Conservation (phyloP, 2,329 filamentous ascomycete genomes). For the Didymella pomorum region DNA sequence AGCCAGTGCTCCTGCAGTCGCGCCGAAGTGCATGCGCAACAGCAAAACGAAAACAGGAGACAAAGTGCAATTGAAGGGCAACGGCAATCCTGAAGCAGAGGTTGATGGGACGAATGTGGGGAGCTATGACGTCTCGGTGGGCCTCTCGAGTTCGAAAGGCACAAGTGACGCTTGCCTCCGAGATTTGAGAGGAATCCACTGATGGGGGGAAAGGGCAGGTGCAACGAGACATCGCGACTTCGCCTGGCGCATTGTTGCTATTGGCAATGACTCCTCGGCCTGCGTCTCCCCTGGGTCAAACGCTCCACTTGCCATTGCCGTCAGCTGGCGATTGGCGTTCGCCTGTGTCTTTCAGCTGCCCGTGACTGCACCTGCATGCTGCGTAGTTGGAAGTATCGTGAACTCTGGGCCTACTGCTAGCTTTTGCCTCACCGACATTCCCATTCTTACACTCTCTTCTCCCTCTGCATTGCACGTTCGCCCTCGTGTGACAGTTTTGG, state of each 20-base stretch:
- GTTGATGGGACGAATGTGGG: constrained; percentile 10
- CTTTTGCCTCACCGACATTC: constrained; percentile 16
- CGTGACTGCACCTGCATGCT: constrained; percentile 12
- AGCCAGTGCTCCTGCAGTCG: constrained; percentile 1
- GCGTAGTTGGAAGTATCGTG: constrained; percentile 1
- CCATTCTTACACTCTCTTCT: constrained; percentile 7
- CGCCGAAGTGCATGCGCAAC: constrained; percentile 20
- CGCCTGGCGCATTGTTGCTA: constrained; percentile 6
- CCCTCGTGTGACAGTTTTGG: constrained; percentile 26
- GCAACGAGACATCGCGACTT: constrained; percentile 18
- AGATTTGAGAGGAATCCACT: not conserved
- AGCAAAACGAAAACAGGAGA: constrained; percentile 19
- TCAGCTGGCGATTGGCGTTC: constrained; percentile 14
- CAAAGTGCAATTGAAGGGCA: constrained; percentile 26
- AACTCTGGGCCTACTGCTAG: not conserved
- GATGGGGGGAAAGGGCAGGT: constrained; percentile 12
- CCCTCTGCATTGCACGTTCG: constrained; percentile 14
- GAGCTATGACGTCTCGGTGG: constrained; percentile 17
- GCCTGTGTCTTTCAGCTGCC: constrained; percentile 6
- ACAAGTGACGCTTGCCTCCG: constrained; percentile 8
- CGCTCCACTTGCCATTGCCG: constrained; percentile 11
- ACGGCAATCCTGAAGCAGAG: constrained; percentile 7
- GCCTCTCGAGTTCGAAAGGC: not conserved
- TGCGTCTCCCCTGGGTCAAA: constrained; percentile 9
- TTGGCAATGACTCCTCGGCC: not conserved